Conservation (phyloP, 257 asterid genomes). For the Solanum arcanum region DNA sequence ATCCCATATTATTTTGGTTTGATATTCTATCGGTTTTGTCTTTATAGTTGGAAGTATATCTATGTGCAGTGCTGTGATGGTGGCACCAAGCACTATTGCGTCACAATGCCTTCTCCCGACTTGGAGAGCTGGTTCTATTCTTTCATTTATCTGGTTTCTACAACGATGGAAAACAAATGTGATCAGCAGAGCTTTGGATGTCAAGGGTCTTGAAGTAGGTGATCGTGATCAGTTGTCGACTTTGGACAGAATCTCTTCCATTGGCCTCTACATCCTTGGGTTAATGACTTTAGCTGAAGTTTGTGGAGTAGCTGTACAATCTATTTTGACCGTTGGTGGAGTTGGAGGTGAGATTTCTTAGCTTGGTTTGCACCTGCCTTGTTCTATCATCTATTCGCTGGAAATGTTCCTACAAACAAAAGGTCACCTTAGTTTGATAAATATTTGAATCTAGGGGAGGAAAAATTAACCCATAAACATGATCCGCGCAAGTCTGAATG, state of each 20-base stretch:
- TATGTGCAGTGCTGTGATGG: conserved; percentile 57
- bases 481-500: neutral
- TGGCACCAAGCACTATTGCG: conserved; percentile 61
- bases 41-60: neutral
- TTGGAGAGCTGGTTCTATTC: conserved; percentile 66
- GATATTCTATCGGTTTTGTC: neutral
- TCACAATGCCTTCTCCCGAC: conserved; percentile 51
- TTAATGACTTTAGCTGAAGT: conserved; percentile 85
- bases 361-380: neutral
- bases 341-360: conserved; percentile 61
- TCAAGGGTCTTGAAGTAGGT: conserved; percentile 29
- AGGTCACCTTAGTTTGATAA: neutral
- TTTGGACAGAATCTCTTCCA: conserved; percentile 59
- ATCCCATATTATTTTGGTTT: neutral
- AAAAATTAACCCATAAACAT: neutral
- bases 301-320: conserved; percentile 89
- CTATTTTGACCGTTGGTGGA: conserved; percentile 91
- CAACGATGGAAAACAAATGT: conserved; percentile 82
- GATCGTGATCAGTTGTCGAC: conserved; percentile 53
- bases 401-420: neutral
- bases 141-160: conserved; percentile 78
- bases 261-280: conserved; percentile 69
- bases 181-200: conserved; percentile 46
- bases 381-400: neutral
- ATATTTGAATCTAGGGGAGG: neutral